Percentiles rank a stretch among this genome's conserved stretches.
These are phyloP conservation scores for Phycomyces nitens DNA, from an alignment of 192 early-diverging fungal genomes.

Conservation along the genomic window DNA sequence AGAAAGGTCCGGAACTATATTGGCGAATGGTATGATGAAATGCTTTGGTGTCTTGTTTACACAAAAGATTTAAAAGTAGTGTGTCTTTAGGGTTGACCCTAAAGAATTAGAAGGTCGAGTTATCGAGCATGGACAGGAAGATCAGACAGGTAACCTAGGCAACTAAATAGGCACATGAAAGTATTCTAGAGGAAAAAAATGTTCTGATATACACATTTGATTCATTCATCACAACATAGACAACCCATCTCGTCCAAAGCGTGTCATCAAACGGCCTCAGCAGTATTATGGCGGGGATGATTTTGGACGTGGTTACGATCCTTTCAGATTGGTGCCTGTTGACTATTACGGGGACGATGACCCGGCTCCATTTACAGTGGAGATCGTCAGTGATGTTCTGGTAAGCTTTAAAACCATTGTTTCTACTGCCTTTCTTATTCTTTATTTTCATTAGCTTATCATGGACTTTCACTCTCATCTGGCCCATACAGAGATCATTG, in stretches of 20 bases:
- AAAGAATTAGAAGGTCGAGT: slow-evolving; percentile 54
- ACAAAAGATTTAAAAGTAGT: background rate
- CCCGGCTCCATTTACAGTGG: slow-evolving; percentile 52
- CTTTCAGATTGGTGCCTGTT: slow-evolving; percentile 52
- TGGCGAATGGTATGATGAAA: slow-evolving; percentile 56
- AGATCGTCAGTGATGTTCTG: slow-evolving; percentile 46
- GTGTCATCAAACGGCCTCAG: slow-evolving; percentile 18
- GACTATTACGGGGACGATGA: slow-evolving; percentile 39
- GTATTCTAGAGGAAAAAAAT: slow-evolving; percentile 34
- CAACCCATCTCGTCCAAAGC: slow-evolving; percentile 18
- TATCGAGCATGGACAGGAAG: slow-evolving; percentile 48
- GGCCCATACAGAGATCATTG: slow-evolving; percentile 89
- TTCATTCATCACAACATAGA: background rate
- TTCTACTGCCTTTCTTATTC: slow-evolving; percentile 2
- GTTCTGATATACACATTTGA: background rate
- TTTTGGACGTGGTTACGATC: slow-evolving; percentile 45
- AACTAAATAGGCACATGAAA: no score
- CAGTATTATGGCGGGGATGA: slow-evolving; percentile 27
- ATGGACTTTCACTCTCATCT: slow-evolving; percentile 94
- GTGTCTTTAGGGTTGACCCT: slow-evolving; percentile 45
- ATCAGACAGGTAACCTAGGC: slow-evolving; percentile 42
- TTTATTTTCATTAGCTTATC: slow-evolving; percentile 53
- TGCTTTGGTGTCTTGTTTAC: background rate
- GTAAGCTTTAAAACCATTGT: slow-evolving; percentile 30
- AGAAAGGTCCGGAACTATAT: slow-evolving; percentile 57